Evolutionary conservation across 2,329 filamentous ascomycete genomes (phyloP), one percentile per base, ranked within the genome.

Genomic region (Colletotrichum gigasporum): DNA sequence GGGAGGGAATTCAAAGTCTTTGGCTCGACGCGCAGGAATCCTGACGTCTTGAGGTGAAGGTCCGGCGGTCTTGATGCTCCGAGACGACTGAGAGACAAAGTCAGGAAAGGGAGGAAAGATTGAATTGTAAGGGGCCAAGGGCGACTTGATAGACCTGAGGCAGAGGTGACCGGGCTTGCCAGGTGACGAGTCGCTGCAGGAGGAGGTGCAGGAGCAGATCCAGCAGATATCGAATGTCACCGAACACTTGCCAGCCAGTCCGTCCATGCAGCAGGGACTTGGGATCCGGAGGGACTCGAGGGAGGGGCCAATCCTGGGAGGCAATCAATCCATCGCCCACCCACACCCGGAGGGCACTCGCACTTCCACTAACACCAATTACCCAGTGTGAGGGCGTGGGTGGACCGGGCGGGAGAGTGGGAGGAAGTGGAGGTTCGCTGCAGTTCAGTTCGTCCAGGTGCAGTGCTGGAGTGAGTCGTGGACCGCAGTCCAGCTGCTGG

Each of bases 381-480:
- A n/a, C 32, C 14, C 30, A 20, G 26, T 37, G 12, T 32, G 44
- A 50, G 32, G 22, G 34, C 2, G 35, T 16, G n/a, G 32, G 32
- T 45, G 32, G 57, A 22, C 55, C 28, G n/a, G 28, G 42, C 34
- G 58, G 28, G 32, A 52, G 16, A 59, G 37, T 63, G 30, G 57
- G 30, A 58, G 60, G 16, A 26, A 39, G 18, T 48, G 16, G 18
- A 41, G 41, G 41, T 57, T 57, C 47, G 20, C 2, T 5, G 12
- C 16, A 24, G 16, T 16, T 48, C n/a, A n/a, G n/a, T n/a, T n/a
- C n/a, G n/a, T n/a, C n/a, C n/a, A n/a, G n/a, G n/a, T n/a, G n/a
- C n/a, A n/a, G n/a, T n/a, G n/a, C n/a, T n/a, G n/a, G n/a, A n/a
- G n/a, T n/a, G n/a, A n/a, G n/a, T n/a, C n/a, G n/a, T n/a, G n/a